Percentiles rank a stretch among this genome's conserved stretches.
These are phyloP conservation scores for Oxytropis ochrocephala DNA, from an alignment of 306 rosid genomes.

Conservation along the genomic window DNA sequence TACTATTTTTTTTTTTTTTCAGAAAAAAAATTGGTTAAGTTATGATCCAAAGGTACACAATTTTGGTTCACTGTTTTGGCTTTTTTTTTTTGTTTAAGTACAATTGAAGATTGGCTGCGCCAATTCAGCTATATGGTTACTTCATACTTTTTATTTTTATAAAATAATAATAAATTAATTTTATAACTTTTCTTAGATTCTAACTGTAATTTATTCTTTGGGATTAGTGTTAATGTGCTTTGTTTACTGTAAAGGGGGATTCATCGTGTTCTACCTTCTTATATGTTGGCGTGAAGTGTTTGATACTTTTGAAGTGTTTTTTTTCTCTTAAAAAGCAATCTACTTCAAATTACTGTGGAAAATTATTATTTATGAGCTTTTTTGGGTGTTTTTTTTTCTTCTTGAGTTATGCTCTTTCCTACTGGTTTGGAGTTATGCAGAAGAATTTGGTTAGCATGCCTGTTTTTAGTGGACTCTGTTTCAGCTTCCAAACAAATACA, in stretches of 20 bases:
- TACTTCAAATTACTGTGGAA: neutral
- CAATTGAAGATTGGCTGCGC: constrained; percentile 24
- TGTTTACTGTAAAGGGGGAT: neutral
- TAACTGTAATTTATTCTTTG: constrained; percentile 38
- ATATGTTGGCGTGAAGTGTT: too few relatives aligned
- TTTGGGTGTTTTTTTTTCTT: neutral
- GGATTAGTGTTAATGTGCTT: constrained; percentile 14
- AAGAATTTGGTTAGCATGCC: constrained; percentile 33
- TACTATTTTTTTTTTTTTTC: neutral
- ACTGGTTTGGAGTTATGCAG: neutral
- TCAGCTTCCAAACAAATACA: constrained; percentile 33
- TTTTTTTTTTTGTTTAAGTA: neutral
- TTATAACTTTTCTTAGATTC: constrained; percentile 17
- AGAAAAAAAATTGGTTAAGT: neutral
- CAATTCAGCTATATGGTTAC: constrained; percentile 19
- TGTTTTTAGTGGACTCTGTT: constrained; percentile 46
- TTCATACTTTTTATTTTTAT: constrained; percentile 5
- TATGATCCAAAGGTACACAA: constrained; percentile 32
- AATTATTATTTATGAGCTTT: neutral
- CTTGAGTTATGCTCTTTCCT: neutral
- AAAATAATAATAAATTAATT: constrained; percentile 13
- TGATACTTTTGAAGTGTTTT: neutral
- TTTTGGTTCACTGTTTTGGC: constrained; percentile 33
- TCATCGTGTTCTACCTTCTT: too few relatives aligned
- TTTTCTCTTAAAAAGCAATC: too few relatives aligned